These are phyloP conservation scores for Glonium stellatum DNA, from an alignment of 495 filamentous ascomycete species.

Conservation along the genomic window DNA sequence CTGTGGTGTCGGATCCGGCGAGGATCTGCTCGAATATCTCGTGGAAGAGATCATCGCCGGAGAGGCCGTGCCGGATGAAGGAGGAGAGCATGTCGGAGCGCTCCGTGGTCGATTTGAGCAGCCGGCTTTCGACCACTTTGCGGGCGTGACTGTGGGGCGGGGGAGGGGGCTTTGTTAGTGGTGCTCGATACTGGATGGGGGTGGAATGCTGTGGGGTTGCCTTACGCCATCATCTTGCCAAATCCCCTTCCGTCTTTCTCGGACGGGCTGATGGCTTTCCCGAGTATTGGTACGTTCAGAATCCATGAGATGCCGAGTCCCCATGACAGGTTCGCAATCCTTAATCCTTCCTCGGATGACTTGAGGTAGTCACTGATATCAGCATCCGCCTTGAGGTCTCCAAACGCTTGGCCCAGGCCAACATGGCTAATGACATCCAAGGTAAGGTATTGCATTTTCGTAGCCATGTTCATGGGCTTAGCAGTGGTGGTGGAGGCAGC, in stretches of 20 bases:
- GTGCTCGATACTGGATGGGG: not conserved
- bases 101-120: conserved; percentile 18
- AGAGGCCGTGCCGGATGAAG: conserved; percentile 38
- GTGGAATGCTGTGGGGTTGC: too few relatives aligned
- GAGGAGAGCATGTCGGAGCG: conserved; percentile 36
- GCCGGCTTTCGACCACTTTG: conserved; percentile 8
- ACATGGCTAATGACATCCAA: conserved; percentile 43
- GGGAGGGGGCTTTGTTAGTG: too few relatives aligned
- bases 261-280: conserved; percentile 17
- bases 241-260: conserved; percentile 20
- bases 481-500: conserved; percentile 12
- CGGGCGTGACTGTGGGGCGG: conserved; percentile 11
- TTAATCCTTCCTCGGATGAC: conserved; percentile 32
- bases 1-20: conserved; percentile 24
- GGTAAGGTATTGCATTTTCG: conserved; percentile 39
- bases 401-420: conserved; percentile 41
- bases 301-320: conserved; percentile 17
- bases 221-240: conserved; percentile 22
- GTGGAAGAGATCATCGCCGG: conserved; percentile 33
- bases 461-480: conserved; percentile 39
- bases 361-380: conserved; percentile 47
- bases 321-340: conserved; percentile 14
- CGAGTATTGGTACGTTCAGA: conserved; percentile 17
- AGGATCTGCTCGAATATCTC: conserved; percentile 34
- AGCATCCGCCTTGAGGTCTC: conserved; percentile 38